phyloP scores from a whole-genome alignment of 2,329 filamentous ascomycete genomes.

The Apiospora pterosperma region DNA sequence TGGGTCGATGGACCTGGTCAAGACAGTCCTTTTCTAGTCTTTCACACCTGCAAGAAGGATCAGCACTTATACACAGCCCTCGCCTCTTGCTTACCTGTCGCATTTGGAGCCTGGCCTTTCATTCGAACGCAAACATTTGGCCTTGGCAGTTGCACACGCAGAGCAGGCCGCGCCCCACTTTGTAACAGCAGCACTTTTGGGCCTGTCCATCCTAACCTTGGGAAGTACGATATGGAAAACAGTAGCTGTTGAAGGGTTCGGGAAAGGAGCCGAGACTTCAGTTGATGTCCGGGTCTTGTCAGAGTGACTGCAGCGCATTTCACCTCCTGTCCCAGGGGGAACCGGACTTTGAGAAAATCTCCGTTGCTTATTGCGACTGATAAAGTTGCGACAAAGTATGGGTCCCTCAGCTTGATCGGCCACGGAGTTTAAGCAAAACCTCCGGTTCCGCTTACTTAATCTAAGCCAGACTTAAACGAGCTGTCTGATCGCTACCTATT shows the following conservation, averaged over 20 bases:
- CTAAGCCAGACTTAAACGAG: neutral
- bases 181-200: constrained; percentile 21
- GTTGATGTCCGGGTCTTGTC: constrained; percentile 10
- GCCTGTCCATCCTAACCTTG: constrained; percentile 17
- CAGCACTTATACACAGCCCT: neutral
- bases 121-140: constrained; percentile 45
- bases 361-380: neutral
- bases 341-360: neutral
- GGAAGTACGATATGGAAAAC: neutral
- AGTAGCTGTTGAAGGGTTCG: neutral
- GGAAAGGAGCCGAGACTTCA: constrained; percentile 12
- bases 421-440: neutral
- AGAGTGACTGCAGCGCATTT: neutral
- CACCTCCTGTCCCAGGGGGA: neutral
- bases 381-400: neutral
- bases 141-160: constrained; percentile 46
- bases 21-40: constrained; percentile 45
- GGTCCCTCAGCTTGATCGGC: too few species aligned
- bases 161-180: constrained; percentile 49
- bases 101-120: constrained; percentile 36
- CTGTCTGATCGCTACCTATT: neutral
- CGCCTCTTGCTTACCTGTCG: constrained; percentile 29
- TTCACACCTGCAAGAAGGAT: constrained; percentile 37
- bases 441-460: neutral
- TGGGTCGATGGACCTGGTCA: constrained; percentile 43